phyloP scores from a whole-genome alignment of 352 stramenopile species.

The Phytophthora niederhauseri region DNA sequence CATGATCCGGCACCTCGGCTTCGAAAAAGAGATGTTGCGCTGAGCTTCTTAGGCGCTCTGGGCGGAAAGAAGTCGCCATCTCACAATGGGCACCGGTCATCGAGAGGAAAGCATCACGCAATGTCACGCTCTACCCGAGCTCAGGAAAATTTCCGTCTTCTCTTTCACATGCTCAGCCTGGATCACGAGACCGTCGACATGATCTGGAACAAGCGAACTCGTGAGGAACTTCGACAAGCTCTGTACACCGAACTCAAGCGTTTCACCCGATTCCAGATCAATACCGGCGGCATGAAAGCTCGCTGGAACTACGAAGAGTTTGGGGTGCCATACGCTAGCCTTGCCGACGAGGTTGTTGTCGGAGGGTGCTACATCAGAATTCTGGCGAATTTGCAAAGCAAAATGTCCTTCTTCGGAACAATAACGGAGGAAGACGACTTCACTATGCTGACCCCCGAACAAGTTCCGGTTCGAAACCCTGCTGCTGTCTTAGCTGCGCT shows the following conservation, averaged over 20 bases:
- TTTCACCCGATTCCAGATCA: slow-evolving; percentile 80
- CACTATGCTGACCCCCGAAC: slow-evolving; percentile 46
- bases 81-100: slow-evolving; percentile 20
- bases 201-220: slow-evolving; percentile 94
- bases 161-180: slow-evolving; percentile 95
- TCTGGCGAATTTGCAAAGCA: slow-evolving; percentile 48
- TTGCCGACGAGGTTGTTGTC: slow-evolving; percentile 88
- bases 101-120: slow-evolving; percentile 18
- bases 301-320: slow-evolving; percentile 98
- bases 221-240: slow-evolving; percentile 87
- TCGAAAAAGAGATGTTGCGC: slow-evolving; percentile 74
- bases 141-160: slow-evolving; percentile 94
- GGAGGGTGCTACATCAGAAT: slow-evolving; percentile 91
- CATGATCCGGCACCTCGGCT: slow-evolving; percentile 32
- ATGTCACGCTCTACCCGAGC: slow-evolving; percentile 35
- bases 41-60: slow-evolving; percentile 47
- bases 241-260: slow-evolving; percentile 87
- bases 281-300: slow-evolving; percentile 67
- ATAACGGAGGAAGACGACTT: slow-evolving; percentile 59
- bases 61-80: slow-evolving; percentile 28
- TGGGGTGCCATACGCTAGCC: slow-evolving; percentile 87
- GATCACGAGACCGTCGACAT: slow-evolving; percentile 93
- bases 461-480: slow-evolving; percentile 63
- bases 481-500: slow-evolving; percentile 57
- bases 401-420: slow-evolving; percentile 59